Percentiles rank a stretch among this genome's conserved stretches.
These are phyloP conservation scores for Xylaria sp. DNA, from an alignment of 2,329 filamentous ascomycete species.

Conservation along the genomic window DNA sequence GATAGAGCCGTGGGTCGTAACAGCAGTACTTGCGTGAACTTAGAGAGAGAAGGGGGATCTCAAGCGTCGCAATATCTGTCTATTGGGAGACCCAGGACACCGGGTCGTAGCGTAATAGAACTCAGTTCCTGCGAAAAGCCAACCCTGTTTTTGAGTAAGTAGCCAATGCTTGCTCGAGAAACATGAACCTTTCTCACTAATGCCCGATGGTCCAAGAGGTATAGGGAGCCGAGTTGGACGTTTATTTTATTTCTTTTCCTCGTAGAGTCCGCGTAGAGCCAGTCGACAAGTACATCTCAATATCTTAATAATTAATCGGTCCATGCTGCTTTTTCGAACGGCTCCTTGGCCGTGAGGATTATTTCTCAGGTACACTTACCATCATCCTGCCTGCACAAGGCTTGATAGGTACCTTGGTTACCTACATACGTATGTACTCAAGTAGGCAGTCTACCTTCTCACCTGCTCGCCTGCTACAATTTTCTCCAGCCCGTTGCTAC, in stretches of 20 bases:
- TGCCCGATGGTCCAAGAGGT: too few relatives aligned
- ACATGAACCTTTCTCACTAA: too few relatives aligned
- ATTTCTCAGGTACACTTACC: neutral
- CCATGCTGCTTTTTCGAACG: neutral
- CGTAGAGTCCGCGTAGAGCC: neutral
- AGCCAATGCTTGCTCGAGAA: too few relatives aligned
- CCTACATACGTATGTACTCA: too few relatives aligned
- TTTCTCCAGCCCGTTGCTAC: neutral
- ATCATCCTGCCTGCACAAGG: neutral
- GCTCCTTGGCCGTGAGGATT: neutral
- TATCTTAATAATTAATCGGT: neutral
- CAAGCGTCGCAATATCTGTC: neutral
- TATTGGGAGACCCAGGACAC: neutral
- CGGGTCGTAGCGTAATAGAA: neutral
- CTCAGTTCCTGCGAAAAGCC: neutral
- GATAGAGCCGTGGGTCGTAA: too few relatives aligned
- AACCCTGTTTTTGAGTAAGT: too few relatives aligned
- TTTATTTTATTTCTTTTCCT: neutral
- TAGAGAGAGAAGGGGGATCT: neutral
- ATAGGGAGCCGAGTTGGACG: neutral
- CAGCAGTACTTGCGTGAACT: neutral
- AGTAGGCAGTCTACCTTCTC: neutral
- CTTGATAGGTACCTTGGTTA: neutral
- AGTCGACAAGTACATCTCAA: neutral
- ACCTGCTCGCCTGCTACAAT: neutral